These are phyloP conservation scores for Starmerella stigmatis DNA, from an alignment of 805 yeast genomes.

Conservation along the genomic window DNA sequence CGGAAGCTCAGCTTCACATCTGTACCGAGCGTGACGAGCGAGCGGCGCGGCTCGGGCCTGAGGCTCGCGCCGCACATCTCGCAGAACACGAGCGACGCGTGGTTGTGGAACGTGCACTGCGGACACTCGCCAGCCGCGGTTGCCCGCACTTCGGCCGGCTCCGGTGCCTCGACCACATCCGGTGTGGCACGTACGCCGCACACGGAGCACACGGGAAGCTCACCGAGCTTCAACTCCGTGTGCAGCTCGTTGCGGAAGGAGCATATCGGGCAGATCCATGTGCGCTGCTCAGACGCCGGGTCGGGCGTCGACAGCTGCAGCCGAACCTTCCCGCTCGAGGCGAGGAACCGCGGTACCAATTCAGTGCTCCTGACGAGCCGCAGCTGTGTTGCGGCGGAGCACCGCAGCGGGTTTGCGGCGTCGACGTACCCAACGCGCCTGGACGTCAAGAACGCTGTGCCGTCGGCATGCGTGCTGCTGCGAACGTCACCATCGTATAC, in stretches of 20 bases:
- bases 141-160: neutral
- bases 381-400: slow-evolving; percentile 42
- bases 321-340: slow-evolving; percentile 69
- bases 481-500: slow-evolving; percentile 62
- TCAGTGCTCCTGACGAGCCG: slow-evolving; percentile 36
- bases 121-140: slow-evolving; percentile 34
- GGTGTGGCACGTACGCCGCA: slow-evolving; percentile 50
- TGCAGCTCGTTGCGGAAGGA: slow-evolving; percentile 44
- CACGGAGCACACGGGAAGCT: slow-evolving; percentile 42
- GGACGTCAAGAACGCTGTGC: slow-evolving; percentile 68
- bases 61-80: slow-evolving; percentile 75
- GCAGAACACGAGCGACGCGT: slow-evolving; percentile 64
- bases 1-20: slow-evolving; percentile 45
- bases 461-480: slow-evolving; percentile 53
- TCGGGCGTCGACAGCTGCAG: slow-evolving; percentile 22
- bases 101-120: slow-evolving; percentile 71
- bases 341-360: slow-evolving; percentile 46
- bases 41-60: slow-evolving; percentile 26
- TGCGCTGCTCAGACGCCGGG: slow-evolving; percentile 18
- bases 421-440: slow-evolving; percentile 66
- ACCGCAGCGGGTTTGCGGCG: slow-evolving; percentile 33
- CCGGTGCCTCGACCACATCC: slow-evolving; percentile 27
- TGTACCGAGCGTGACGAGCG: slow-evolving; percentile 13
- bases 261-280: slow-evolving; percentile 89
- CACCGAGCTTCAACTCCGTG: slow-evolving; percentile 1